Base-by-base conservation (phyloP, 352 stramenopile genomes). In the Pythium plurisporium region DNA sequence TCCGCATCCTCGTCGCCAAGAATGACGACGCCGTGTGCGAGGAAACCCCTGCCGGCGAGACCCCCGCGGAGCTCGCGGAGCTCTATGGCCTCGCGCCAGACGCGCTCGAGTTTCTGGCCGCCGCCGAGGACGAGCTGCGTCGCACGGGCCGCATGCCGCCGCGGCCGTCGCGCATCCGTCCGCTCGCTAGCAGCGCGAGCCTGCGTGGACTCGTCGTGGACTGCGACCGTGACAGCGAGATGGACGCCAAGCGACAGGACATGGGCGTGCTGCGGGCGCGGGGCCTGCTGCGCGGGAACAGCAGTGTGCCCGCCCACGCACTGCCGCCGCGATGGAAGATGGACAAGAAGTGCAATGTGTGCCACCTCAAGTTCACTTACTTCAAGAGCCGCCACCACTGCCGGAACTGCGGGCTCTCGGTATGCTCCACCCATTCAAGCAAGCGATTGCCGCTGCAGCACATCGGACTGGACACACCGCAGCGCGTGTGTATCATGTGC, bases 341-440 rank as follows among this genome's bases (percentile, higher is more conserved):
- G 42, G 78, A 87, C 48, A 87, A 81, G 51, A 70, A 74, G 19
- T 96, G 87, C 67, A 84, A 89, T 54, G 83, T 91, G 40, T 96
- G 87, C 55, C 71, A 86, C 54, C 63, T 82, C 38, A 91, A 89
- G 62, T 96, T 96, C 60, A 91, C 66, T 31, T 86, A 96, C 69
- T 83, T 96, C 30, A 88, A 86, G 67, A 78, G 75, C 37, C 79
- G 85, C 9, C 87, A 96, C 62, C 87, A 96, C 65, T 96, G 87
- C 63, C 82, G 87, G 59, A 90, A 86, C 60, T 96, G 87, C 61
- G 87, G 87, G 12, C 64, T 88, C 48, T 91, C 88, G 2, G 86
- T 95, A 12, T 96, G 87, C 69, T 81, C 67, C 27, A 87, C 76
- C 23, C 88, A 94, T 66, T 92, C 79, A 37, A 88, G 78, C 53